Percentiles rank a stretch among this genome's conserved stretches.
Evolutionary conservation across 2,329 filamentous ascomycete species (phyloP).

Genomic region (Chaetomiaceae sp.): DNA sequence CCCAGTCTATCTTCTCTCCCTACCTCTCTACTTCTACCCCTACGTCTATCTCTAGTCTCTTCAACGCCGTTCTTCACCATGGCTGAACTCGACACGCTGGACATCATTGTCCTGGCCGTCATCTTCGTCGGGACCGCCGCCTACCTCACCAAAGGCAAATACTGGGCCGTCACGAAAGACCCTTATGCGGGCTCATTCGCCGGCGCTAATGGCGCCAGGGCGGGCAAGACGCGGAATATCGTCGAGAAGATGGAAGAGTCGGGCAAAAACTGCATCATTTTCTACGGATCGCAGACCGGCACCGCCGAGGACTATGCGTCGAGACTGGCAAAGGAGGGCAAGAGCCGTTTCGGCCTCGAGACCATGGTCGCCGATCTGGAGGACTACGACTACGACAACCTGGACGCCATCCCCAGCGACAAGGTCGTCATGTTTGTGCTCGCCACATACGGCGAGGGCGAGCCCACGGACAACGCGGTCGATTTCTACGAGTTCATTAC

Average conservation of each 20-base stretch:
- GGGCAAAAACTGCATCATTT: constrained; percentile 95
- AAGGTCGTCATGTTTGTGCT: constrained; percentile 94
- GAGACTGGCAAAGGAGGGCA: constrained; percentile 92
- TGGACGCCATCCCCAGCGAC: constrained; percentile 82
- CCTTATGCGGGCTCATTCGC: constrained; percentile 76
- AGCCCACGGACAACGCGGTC: constrained; percentile 97
- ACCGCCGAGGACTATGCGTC: constrained; percentile 98
- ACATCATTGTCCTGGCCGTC: constrained; percentile 82
- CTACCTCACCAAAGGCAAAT: constrained; percentile 96
- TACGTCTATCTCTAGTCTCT: no score
- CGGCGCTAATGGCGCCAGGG: constrained; percentile 65
- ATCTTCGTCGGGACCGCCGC: constrained; percentile 84
- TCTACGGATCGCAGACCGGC: constrained; percentile 97
- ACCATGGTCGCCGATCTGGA: constrained; percentile 98
- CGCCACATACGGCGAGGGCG: constrained; percentile 95
- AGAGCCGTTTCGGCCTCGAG: constrained; percentile 90
- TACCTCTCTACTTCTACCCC: no score
- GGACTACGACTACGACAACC: constrained; percentile 94
- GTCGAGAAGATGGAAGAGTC: constrained; percentile 93
- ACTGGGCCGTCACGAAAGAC: constrained; percentile 86
- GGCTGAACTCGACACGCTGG: constrained; percentile 94
- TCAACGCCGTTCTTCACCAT: constrained; percentile 52
- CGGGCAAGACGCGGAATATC: constrained; percentile 85
- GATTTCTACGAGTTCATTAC: constrained; percentile 98
- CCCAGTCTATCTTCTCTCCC: no score